Percentiles rank a stretch among this genome's conserved stretches.
phyloP scores from a whole-genome alignment of 768 basidiomycete genomes.

The Coprinopsis sp. region DNA sequence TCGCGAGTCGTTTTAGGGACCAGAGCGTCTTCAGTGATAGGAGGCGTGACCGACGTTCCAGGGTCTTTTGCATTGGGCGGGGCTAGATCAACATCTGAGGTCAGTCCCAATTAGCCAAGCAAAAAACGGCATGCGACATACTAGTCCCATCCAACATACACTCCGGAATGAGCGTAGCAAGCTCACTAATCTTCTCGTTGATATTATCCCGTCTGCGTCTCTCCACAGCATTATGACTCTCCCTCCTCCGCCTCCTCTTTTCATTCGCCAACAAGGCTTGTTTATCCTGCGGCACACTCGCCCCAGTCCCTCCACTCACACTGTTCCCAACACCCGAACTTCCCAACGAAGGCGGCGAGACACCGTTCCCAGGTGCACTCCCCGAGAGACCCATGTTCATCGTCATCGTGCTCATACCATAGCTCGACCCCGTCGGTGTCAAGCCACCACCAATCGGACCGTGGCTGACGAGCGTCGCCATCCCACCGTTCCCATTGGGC shows the following conservation, averaged over 20 bases:
- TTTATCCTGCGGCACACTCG: constrained; percentile 30
- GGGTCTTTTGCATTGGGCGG: constrained; percentile 10
- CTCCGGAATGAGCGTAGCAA: constrained; percentile 86
- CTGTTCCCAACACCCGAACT: neutral
- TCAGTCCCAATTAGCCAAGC: neutral
- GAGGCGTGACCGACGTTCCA: constrained; percentile 4
- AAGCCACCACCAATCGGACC: neutral
- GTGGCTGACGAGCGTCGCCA: neutral
- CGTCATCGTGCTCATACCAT: constrained; percentile 6
- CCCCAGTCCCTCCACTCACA: neutral
- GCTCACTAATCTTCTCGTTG: constrained; percentile 91
- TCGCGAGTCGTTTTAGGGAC: neutral
- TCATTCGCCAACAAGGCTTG: constrained; percentile 68
- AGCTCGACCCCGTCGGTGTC: neutral
- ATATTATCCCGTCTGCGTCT: constrained; percentile 85
- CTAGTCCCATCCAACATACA: constrained; percentile 58
- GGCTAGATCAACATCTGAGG: neutral
- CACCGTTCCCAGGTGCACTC: neutral
- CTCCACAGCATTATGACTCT: constrained; percentile 92
- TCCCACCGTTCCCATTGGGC: neutral
- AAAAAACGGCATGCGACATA: constrained; percentile 5
- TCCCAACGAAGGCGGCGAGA: neutral
- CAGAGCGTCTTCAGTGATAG: constrained; percentile 8
- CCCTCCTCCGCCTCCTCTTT: constrained; percentile 74
- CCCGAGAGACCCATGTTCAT: constrained; percentile 10